Evolutionary conservation across 352 stramenopile species (phyloP).

Genomic region (Phytopythium sindhum): DNA sequence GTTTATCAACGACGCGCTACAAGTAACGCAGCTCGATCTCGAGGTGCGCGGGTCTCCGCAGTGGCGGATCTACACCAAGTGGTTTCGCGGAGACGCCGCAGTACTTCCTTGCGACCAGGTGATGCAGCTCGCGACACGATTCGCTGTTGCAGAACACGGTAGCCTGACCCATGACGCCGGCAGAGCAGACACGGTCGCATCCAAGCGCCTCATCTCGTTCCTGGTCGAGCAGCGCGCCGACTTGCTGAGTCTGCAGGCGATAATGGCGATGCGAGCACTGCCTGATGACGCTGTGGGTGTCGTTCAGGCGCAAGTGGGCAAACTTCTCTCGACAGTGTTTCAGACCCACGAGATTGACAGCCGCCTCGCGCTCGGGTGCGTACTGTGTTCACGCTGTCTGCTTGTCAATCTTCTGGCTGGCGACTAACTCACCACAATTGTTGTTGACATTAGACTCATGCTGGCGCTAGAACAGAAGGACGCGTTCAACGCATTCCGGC

Average conservation of each 20-base stretch:
- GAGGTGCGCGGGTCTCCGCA: conserved; percentile 1
- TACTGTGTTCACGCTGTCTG: not conserved
- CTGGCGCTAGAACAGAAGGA: conserved; percentile 72
- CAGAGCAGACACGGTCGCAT: conserved; percentile 40
- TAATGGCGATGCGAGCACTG: conserved; percentile 57
- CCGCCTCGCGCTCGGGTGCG: conserved; percentile 58
- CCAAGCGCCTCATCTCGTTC: conserved; percentile 66
- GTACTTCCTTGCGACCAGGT: conserved; percentile 41
- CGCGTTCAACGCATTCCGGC: conserved; percentile 64
- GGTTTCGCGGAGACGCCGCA: conserved; percentile 58
- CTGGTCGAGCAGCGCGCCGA: conserved; percentile 62
- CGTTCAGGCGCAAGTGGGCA: conserved; percentile 43
- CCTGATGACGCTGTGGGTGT: conserved; percentile 49
- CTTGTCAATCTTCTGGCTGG: not conserved
- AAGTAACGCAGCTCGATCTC: conserved; percentile 35
- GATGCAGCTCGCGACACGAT: conserved; percentile 58
- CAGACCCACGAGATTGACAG: conserved; percentile 73
- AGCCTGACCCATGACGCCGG: conserved; percentile 22
- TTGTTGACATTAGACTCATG: conserved; percentile 44
- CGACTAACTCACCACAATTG: not conserved
- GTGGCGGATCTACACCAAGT: conserved; percentile 44
- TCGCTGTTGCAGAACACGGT: conserved; percentile 56
- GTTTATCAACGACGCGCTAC: conserved; percentile 49
- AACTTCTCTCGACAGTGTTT: conserved; percentile 65
- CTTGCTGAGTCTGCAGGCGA: conserved; percentile 56